Conservation (phyloP, 106 monocot genomes). For the Acorus calamus region DNA sequence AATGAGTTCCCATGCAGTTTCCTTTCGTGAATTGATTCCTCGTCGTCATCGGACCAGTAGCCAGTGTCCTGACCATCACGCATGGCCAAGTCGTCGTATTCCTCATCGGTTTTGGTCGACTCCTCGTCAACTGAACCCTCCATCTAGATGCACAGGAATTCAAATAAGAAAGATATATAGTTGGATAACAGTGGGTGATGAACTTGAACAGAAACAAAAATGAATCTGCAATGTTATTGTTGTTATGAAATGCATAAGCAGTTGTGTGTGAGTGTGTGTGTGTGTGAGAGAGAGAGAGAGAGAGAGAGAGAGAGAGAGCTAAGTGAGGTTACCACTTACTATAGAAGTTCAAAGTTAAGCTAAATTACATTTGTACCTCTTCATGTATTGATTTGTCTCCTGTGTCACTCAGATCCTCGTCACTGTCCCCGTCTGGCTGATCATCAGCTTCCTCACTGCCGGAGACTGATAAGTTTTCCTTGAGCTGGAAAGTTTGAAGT, state of each 20-base stretch:
- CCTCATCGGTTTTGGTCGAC: constrained; percentile 88
- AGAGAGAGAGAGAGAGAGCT: too few relatives aligned
- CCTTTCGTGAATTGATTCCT: constrained; percentile 3
- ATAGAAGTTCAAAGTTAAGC: too few relatives aligned
- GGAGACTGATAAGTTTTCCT: constrained; percentile 64
- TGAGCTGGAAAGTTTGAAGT: constrained; percentile 33
- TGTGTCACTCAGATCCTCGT: constrained; percentile 62
- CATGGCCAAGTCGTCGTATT: constrained; percentile 81
- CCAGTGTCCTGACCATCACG: constrained; percentile 47
- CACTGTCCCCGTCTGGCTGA: constrained; percentile 41
- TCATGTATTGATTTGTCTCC: constrained; percentile 35
- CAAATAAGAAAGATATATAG: too few relatives aligned
- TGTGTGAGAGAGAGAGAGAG: too few relatives aligned
- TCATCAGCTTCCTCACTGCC: constrained; percentile 77
- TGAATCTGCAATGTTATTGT: too few relatives aligned
- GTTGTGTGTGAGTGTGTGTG: too few relatives aligned
- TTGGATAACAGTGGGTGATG: too few relatives aligned
- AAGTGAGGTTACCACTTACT: too few relatives aligned
- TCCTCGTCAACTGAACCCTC: constrained; percentile 93
- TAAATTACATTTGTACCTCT: constrained; percentile 27
- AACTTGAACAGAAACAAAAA: too few relatives aligned
- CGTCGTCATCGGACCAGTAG: constrained; percentile 47
- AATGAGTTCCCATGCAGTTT: background rate
- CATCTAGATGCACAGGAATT: constrained; percentile 21
- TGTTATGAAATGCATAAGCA: too few relatives aligned